These are phyloP conservation scores for Cylindrotheca fusiformis DNA, from an alignment of 108 stramenopile species.

Conservation along the genomic window DNA sequence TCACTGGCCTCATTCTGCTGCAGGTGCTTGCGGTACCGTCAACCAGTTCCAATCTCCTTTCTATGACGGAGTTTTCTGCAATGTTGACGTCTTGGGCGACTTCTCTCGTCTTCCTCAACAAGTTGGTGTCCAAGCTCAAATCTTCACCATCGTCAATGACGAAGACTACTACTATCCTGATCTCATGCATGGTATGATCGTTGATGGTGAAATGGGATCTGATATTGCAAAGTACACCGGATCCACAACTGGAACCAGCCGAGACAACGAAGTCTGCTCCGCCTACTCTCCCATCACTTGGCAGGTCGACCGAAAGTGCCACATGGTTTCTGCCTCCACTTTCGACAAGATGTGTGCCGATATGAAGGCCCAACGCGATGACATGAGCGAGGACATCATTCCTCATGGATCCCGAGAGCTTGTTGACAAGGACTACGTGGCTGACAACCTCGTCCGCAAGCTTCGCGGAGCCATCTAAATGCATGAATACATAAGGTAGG, in stretches of 20 bases:
- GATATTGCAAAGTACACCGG: constrained; percentile 59
- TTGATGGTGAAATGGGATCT: constrained; percentile 43
- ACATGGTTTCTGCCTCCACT: constrained; percentile 61
- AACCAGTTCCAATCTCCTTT: constrained; percentile 55
- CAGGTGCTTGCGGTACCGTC: constrained; percentile 36
- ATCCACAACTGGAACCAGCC: constrained; percentile 56
- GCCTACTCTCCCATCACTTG: constrained; percentile 66
- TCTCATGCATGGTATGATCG: constrained; percentile 41
- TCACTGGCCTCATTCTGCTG: constrained; percentile 60
- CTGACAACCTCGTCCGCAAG: constrained; percentile 37
- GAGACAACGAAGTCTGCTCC: constrained; percentile 54
- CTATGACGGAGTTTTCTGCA: constrained; percentile 38
- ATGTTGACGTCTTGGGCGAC: constrained; percentile 21
- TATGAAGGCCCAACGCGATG: constrained; percentile 60
- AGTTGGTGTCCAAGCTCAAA: constrained; percentile 61
- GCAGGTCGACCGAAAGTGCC: constrained; percentile 77
- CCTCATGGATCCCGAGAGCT: constrained; percentile 64
- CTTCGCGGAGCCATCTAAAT: constrained; percentile 2
- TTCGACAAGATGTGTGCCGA: constrained; percentile 71
- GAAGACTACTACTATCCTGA: constrained; percentile 48
- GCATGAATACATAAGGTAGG: too few species aligned
- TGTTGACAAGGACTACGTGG: constrained; percentile 33
- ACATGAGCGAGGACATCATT: constrained; percentile 62
- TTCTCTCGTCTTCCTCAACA: constrained; percentile 8
- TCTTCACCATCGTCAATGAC: constrained; percentile 62